Evolutionary conservation across 1,139 yeast species (phyloP).

Genomic region (Keqinozyma sinolaborantium): DNA sequence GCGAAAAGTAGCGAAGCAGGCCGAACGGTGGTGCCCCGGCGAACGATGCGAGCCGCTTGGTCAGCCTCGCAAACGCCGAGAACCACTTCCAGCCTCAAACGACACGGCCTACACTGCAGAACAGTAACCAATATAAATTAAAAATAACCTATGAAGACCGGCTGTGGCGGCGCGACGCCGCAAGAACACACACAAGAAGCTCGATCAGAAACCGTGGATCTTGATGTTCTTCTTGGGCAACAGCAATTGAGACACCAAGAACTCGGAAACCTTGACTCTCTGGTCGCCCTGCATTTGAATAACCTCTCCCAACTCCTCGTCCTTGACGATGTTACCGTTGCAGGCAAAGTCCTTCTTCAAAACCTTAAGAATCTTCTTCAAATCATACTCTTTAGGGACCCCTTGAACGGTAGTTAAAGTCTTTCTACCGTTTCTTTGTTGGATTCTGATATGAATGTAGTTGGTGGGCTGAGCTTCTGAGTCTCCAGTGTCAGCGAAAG

Average conservation of each 20-base stretch:
- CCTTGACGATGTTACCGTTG: constrained; percentile 97
- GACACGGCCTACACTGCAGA: no score
- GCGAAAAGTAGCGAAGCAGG: no score
- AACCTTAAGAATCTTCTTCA: constrained; percentile 89
- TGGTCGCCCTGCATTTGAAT: constrained; percentile 99
- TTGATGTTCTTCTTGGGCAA: constrained; percentile 95
- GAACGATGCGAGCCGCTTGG: no score
- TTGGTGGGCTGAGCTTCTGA: constrained; percentile 95
- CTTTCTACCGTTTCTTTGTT: constrained; percentile 99
- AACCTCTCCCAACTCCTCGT: constrained; percentile 93
- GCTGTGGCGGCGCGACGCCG: no score
- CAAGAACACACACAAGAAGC: constrained; percentile 2
- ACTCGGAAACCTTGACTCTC: constrained; percentile 94
- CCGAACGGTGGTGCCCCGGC: no score
- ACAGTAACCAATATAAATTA: no score
- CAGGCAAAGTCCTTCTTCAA: constrained; percentile 98
- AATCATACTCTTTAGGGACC: constrained; percentile 90
- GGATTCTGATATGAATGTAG: constrained; percentile 97
- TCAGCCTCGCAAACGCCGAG: no score
- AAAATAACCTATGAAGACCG: no score
- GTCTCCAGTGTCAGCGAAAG: constrained; percentile 99
- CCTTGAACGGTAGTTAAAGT: constrained; percentile 99
- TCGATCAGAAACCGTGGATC: constrained; percentile 89
- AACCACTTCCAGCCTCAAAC: no score
- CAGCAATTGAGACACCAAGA: constrained; percentile 81